Conservation (phyloP, 1,139 yeast species). For the Magnusiomyces paraingens region DNA sequence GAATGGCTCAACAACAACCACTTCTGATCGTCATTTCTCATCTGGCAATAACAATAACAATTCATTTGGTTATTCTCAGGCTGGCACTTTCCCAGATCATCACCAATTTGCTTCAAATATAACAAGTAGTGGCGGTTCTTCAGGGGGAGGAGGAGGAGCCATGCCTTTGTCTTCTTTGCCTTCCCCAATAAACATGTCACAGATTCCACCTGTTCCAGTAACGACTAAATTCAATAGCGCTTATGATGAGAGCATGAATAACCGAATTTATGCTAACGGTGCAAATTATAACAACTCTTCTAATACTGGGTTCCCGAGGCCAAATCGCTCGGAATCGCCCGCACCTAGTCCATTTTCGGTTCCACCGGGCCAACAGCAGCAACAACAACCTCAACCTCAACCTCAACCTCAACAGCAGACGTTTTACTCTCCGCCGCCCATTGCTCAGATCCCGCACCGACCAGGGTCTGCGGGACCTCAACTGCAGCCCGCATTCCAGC, state of each 20-base stretch:
- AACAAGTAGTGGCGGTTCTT: no score
- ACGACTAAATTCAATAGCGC: no score
- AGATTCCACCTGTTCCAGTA: no score
- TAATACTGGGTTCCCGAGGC: background rate
- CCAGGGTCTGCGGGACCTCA: background rate
- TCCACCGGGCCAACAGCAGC: constrained; percentile 20
- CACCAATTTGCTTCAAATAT: constrained; percentile 9
- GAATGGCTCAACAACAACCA: constrained; percentile 18
- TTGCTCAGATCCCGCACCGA: background rate
- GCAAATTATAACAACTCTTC: no score
- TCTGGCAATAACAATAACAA: background rate
- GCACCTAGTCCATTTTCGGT: constrained; percentile 6
- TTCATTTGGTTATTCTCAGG: background rate
- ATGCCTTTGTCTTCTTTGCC: no score
- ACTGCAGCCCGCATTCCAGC: constrained; percentile 1
- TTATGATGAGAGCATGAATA: no score
- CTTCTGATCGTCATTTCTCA: background rate
- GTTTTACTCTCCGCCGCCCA: constrained; percentile 19
- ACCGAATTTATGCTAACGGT: no score
- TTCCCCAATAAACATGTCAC: no score
- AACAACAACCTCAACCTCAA: constrained; percentile 14
- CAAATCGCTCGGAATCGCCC: constrained; percentile 1
- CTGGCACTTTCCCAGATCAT: constrained; percentile 5
- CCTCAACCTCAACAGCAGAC: constrained; percentile 19
- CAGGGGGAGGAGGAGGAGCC: no score